These are phyloP conservation scores for Colletotrichum sp. DNA, from an alignment of 2,329 filamentous ascomycete genomes.

Conservation along the genomic window DNA sequence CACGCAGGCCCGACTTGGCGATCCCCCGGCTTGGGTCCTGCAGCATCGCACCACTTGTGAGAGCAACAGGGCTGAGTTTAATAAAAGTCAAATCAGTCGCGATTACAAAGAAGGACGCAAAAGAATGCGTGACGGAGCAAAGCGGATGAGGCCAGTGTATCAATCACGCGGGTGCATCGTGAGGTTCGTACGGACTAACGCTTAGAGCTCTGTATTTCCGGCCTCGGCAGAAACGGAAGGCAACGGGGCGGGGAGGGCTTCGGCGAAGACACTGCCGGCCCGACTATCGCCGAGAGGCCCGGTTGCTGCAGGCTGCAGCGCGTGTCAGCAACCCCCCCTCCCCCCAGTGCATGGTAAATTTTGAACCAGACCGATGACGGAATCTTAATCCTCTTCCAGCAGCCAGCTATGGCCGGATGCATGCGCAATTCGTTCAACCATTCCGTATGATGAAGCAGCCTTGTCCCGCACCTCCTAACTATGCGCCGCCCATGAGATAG, in stretches of 20 bases:
- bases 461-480: conserved; percentile 3
- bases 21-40: not conserved
- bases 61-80: not conserved
- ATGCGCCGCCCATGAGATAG: conserved; percentile 21
- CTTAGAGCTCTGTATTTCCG: not conserved
- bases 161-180: not conserved
- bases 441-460: conserved; percentile 14
- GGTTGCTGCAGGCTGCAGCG: not conserved
- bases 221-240: not conserved
- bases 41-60: not conserved
- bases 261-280: conserved; percentile 1
- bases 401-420: not conserved
- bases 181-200: not conserved
- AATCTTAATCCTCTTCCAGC: not conserved
- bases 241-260: not conserved
- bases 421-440: not conserved
- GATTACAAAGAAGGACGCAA: not conserved
- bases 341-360: conserved; percentile 5
- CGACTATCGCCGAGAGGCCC: conserved; percentile 13
- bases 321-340: not conserved
- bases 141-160: not conserved
- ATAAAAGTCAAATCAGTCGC: not conserved
- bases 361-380: conserved; percentile 15
- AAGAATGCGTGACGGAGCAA: not conserved
- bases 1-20: not conserved